A percentile compares a stretch with the other conserved stretches of the same genome.
These are phyloP conservation scores for Penicillium sclerotigenum DNA, from an alignment of 2,329 filamentous ascomycete species.

Conservation along the genomic window DNA sequence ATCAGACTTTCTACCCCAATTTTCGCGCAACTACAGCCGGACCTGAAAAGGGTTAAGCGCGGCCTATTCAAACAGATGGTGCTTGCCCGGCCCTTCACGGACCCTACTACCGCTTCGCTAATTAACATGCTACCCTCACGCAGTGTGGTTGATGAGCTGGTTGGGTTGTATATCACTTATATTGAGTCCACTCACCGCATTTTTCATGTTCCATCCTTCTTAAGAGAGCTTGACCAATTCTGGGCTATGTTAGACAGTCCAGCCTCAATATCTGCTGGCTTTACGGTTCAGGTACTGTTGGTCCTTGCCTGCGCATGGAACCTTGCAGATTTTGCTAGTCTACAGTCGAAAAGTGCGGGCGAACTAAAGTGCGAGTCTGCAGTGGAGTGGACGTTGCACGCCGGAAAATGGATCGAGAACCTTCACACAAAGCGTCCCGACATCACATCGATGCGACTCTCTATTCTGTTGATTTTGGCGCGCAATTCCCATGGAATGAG, in stretches of 20 bases:
- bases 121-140: constrained; percentile 36
- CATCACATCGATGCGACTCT: constrained; percentile 50
- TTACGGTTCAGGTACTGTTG: constrained; percentile 39
- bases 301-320: constrained; percentile 41
- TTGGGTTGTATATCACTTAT: constrained; percentile 40
- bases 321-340: constrained; percentile 29
- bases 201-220: constrained; percentile 42
- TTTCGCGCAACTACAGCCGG: constrained; percentile 33
- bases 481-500: constrained; percentile 52
- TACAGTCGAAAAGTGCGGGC: constrained; percentile 29
- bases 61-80: constrained; percentile 31
- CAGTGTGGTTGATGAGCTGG: constrained; percentile 36
- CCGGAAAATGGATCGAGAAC: constrained; percentile 81
- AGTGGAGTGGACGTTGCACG: constrained; percentile 78
- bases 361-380: constrained; percentile 33
- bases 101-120: constrained; percentile 31
- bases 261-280: constrained; percentile 27
- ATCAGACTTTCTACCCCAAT: constrained; percentile 37
- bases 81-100: constrained; percentile 30
- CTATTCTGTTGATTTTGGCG: constrained; percentile 51
- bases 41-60: constrained; percentile 34
- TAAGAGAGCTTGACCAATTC: constrained; percentile 37
- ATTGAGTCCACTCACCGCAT: constrained; percentile 42
- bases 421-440: constrained; percentile 59
- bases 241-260: constrained; percentile 32